Evolutionary conservation across 1,139 yeast species (phyloP), one percentile per base, ranked within the genome.

Genomic region (Scheffersomyces segobiensis): DNA sequence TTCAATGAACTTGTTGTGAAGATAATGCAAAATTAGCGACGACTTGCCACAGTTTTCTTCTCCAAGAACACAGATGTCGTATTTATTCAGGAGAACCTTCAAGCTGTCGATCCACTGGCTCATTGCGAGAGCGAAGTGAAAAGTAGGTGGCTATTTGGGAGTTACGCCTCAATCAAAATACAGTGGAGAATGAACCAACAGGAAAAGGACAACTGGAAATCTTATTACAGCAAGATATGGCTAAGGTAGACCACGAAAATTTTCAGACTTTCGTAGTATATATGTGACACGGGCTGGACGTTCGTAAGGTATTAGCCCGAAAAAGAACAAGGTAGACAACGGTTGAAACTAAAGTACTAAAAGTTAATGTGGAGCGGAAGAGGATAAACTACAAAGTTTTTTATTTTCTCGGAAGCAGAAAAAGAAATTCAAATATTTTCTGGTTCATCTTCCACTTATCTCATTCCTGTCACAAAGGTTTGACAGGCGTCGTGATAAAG

Each of bases 21-120:
- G 60, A 53, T 68, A 78, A 19, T 64, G 65, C 17, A 70, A 60
- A 2, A 76, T 65, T 10, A 78, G 62, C 17, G 76, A 64, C 3
- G 79, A 66, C 60, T 77, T 78, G 1, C 81, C 81, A 4, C 67
- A 58, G 10, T 60, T 60, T n/a, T 62, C 66, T 18, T 67, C 63
- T 1, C 82, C 81, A 21, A 76, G 60, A 19, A 76, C 73, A 59
- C 78, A 73, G 10, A 77, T 71, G 55, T 77, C 81, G 57, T 67
- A 77, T 32, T 64, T 68, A 17, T 63, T 66, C 52, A 67, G 67
- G 21, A 75, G 64, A 2, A 72, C 71, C 18, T 65, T 69, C 24
- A 70, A 61, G 49, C 65, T 66, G 57, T 67, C 67, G 52, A 58
- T 63, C 52, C 57, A 52, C 20, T n/a, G 26, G 50, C 53, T 55